phyloP scores from a whole-genome alignment of 2,329 filamentous ascomycete species.

The Fusarium subglutinans region DNA sequence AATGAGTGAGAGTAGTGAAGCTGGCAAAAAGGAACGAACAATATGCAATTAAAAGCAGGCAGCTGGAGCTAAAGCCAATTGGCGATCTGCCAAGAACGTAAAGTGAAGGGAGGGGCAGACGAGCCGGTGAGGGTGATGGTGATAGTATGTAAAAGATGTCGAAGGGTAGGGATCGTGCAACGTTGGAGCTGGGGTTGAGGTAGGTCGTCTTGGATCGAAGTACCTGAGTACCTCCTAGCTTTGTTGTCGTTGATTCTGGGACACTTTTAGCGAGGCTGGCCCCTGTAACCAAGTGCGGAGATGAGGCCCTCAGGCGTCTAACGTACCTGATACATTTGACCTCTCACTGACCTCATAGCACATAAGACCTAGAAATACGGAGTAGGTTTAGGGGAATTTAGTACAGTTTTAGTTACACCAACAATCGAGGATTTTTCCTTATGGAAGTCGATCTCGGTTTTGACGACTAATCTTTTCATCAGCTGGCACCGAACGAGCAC shows the following conservation, averaged over 20 bases:
- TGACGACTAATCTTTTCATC: conserved; percentile 1
- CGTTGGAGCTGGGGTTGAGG: conserved; percentile 23
- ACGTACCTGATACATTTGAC: conserved; percentile 1
- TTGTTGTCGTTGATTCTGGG: background rate
- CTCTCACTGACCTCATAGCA: conserved; percentile 12
- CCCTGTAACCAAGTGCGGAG: conserved; percentile 4
- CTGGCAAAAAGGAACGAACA: background rate
- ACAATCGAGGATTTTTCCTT: conserved; percentile 24
- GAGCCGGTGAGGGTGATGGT: conserved; percentile 12
- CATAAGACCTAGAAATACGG: background rate
- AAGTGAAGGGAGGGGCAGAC: conserved; percentile 12
- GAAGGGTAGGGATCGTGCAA: conserved; percentile 29
- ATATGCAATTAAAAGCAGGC: background rate
- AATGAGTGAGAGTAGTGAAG: background rate
- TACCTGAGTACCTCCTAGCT: conserved; percentile 22
- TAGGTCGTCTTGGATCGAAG: background rate
- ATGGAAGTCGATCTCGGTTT: background rate
- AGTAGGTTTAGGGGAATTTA: background rate
- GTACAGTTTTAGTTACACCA: conserved; percentile 10
- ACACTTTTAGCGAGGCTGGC: background rate
- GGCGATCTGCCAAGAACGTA: conserved; percentile 17
- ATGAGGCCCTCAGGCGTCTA: background rate
- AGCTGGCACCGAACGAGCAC: conserved; percentile 2
- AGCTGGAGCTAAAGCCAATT: conserved; percentile 10
- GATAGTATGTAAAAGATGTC: conserved; percentile 22